phyloP scores from a whole-genome alignment of 2,329 filamentous ascomycete genomes.

The Arthrinium phaeospermum region DNA sequence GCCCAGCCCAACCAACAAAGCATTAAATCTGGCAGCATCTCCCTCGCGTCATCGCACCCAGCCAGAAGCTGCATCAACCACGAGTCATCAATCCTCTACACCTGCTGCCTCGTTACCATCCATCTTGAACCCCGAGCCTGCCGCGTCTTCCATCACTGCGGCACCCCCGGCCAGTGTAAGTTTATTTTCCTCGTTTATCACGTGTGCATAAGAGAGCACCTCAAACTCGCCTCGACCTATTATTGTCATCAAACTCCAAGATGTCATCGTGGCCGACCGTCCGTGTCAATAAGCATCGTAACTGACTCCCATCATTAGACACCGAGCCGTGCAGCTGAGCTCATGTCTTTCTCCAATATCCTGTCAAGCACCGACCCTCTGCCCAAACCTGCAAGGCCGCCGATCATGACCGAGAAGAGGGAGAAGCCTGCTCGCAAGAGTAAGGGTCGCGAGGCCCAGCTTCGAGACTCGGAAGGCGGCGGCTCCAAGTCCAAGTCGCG shows the following conservation, averaged over 20 bases:
- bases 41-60: conserved; percentile 34
- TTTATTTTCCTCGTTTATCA: conserved; percentile 21
- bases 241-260: background rate
- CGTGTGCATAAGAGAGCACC: conserved; percentile 10
- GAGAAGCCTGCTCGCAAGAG: conserved; percentile 46
- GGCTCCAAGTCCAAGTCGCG: conserved; percentile 49
- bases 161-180: conserved; percentile 38
- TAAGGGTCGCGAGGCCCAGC: conserved; percentile 57
- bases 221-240: background rate
- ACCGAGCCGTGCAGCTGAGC: conserved; percentile 76
- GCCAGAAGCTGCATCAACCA: conserved; percentile 28
- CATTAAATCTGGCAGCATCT: conserved; percentile 37
- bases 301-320: conserved; percentile 53
- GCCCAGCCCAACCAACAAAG: conserved; percentile 37
- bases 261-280: conserved; percentile 22
- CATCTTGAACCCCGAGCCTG: conserved; percentile 41
- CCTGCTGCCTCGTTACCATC: conserved; percentile 40
- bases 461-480: conserved; percentile 52
- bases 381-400: conserved; percentile 50
- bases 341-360: conserved; percentile 97
- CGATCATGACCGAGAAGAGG: conserved; percentile 46
- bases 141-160: conserved; percentile 25
- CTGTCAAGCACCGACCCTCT: conserved; percentile 79
- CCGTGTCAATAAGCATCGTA: background rate
- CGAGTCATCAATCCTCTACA: conserved; percentile 31